Percentiles rank a stretch among this genome's conserved stretches.
phyloP scores from a whole-genome alignment of 1,284 basidiomycete genomes.

The Rhodotorula mucilaginosa region DNA sequence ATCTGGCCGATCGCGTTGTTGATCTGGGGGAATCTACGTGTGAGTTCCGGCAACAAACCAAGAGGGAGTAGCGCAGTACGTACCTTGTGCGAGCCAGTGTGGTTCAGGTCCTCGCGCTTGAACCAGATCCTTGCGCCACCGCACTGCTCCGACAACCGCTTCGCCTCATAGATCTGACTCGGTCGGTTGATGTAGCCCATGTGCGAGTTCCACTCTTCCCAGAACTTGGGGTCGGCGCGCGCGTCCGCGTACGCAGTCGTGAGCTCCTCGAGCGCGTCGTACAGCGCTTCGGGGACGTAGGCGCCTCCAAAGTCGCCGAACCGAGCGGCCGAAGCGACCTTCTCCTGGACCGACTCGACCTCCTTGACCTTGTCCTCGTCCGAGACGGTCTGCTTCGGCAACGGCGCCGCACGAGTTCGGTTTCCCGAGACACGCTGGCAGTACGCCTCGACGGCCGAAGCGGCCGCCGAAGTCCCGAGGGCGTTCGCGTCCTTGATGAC shows the following conservation, averaged over 20 bases:
- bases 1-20: constrained; percentile 58
- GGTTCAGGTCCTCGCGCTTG: constrained; percentile 92
- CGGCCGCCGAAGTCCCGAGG: constrained; percentile 28
- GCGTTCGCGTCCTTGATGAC: constrained; percentile 66
- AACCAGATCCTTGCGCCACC: constrained; percentile 95
- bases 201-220: constrained; percentile 84
- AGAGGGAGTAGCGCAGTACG: constrained; percentile 45
- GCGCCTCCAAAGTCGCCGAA: constrained; percentile 97
- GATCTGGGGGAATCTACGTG: constrained; percentile 2
- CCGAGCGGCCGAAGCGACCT: constrained; percentile 66
- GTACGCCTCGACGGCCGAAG: constrained; percentile 31
- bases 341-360: constrained; percentile 52
- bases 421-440: constrained; percentile 34
- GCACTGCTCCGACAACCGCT: constrained; percentile 69
- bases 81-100: constrained; percentile 96
- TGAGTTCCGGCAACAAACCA: too few relatives aligned
- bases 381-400: constrained; percentile 20
- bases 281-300: constrained; percentile 91
- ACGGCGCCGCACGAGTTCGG: constrained; percentile 24
- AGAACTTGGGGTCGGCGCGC: constrained; percentile 83
- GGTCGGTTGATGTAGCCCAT: constrained; percentile 88
- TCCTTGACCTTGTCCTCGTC: constrained; percentile 23
- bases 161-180: constrained; percentile 68
- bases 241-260: constrained; percentile 87
- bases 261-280: constrained; percentile 85